phyloP scores from a whole-genome alignment of 192 early-diverging fungal genomes.

The Umbelopsis sp. region DNA sequence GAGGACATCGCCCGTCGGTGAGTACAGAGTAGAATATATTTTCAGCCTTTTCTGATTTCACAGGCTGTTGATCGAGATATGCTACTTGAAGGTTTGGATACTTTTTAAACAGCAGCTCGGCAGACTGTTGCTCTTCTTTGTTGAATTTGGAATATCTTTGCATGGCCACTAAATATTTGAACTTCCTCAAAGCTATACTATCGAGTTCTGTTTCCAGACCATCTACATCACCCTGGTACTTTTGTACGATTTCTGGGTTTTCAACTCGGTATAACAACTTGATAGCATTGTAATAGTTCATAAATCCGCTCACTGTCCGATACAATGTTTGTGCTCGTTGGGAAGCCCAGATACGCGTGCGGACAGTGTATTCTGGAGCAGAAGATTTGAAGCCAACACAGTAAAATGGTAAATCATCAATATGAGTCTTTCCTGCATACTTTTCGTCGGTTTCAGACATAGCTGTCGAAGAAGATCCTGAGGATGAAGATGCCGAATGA shows the following conservation, averaged over 20 bases:
- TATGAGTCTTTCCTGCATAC: constrained; percentile 42
- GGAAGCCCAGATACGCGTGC: constrained; percentile 91
- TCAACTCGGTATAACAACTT: constrained; percentile 81
- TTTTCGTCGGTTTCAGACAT: constrained; percentile 23
- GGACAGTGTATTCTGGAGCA: constrained; percentile 76
- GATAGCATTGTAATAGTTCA: constrained; percentile 87
- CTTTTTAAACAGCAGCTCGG: constrained; percentile 71
- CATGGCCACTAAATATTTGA: constrained; percentile 83
- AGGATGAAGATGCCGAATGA: not conserved
- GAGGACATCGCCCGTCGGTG: constrained; percentile 78
- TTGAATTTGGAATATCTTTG: constrained; percentile 79
- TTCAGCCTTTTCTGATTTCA: constrained; percentile 57
- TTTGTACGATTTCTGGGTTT: constrained; percentile 61
- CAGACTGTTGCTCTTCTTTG: constrained; percentile 75
- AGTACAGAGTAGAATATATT: constrained; percentile 60
- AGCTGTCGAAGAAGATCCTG: not conserved
- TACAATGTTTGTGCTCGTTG: constrained; percentile 85
- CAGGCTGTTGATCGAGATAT: constrained; percentile 72
- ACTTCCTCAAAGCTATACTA: constrained; percentile 74
- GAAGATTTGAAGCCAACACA: constrained; percentile 81
- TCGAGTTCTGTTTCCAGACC: constrained; percentile 69
- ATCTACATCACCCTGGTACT: constrained; percentile 63
- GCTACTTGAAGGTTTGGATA: constrained; percentile 83
- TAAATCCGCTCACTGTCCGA: constrained; percentile 84
- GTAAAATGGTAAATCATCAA: constrained; percentile 79